phyloP scores from a whole-genome alignment of 345 rosid genomes.

The Cochlearia excelsa region DNA sequence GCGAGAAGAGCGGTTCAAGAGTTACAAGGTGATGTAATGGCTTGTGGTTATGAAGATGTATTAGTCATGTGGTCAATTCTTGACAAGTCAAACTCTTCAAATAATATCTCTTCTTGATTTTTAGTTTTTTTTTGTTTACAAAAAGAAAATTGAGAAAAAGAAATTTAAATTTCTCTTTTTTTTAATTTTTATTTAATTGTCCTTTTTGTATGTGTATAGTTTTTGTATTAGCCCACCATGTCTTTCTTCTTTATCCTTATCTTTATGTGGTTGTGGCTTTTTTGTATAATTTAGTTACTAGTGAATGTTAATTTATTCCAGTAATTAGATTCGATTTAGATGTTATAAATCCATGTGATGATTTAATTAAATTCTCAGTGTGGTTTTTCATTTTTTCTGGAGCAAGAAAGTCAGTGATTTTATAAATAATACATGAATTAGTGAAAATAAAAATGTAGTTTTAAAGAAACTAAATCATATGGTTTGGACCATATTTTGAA shows the following conservation, averaged over 20 bases:
- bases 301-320: conserved; percentile 24
- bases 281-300: conserved; percentile 6
- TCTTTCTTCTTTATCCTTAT: conserved; percentile 14
- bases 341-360: conserved; percentile 34
- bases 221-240: conserved; percentile 34
- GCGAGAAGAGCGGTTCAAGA: conserved; percentile 48
- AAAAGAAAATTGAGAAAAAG: too few species aligned
- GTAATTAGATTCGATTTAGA: conserved; percentile 24
- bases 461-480: too few species aligned
- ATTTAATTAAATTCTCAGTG: conserved; percentile 28
- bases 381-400: conserved; percentile 10
- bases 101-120: conserved; percentile 45
- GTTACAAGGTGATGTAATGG: conserved; percentile 89
- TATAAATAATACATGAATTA: too few species aligned
- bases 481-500: too few species aligned
- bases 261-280: conserved; percentile 33
- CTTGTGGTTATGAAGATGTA: conserved; percentile 87
- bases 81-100: conserved; percentile 73
- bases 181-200: neutral
- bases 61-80: conserved; percentile 98
- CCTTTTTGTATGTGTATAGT: conserved; percentile 17
- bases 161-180: conserved; percentile 1
- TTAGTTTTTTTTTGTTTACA: too few species aligned
- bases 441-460: too few species aligned
- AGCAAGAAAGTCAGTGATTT: neutral